phyloP scores from a whole-genome alignment of 2,329 filamentous ascomycete species.

The Colletotrichum cuscutae region DNA sequence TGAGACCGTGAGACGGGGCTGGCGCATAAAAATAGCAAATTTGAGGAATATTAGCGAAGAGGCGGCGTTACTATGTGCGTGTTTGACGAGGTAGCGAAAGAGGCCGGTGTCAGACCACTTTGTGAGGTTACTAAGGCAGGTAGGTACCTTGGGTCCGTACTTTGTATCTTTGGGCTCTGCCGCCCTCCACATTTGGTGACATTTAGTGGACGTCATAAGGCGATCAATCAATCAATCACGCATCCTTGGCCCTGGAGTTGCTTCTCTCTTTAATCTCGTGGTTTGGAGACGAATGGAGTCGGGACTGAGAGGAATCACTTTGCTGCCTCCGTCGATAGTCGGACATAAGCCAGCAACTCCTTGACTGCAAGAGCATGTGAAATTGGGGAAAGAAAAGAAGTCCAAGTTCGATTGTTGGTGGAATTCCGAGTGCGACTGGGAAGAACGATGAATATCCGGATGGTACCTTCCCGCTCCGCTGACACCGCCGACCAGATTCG shows the following conservation, averaged over 20 bases:
- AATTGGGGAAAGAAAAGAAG: not conserved
- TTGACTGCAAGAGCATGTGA: not conserved
- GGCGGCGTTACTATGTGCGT: conserved; percentile 15
- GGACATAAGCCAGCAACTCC: not conserved
- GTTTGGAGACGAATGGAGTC: not conserved
- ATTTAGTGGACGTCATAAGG: conserved; percentile 21
- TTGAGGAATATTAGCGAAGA: conserved; percentile 6
- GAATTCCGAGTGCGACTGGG: not conserved
- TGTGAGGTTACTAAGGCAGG: not conserved
- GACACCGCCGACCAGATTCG: conserved; percentile 14
- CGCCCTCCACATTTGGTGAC: conserved; percentile 7
- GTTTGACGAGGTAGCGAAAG: conserved; percentile 10
- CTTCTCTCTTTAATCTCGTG: not conserved
- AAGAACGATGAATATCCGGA: not conserved
- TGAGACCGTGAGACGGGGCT: not conserved
- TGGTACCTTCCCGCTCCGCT: conserved; percentile 18
- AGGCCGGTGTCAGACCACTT: conserved; percentile 28
- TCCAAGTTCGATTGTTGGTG: not conserved
- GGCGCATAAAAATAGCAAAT: conserved; percentile 25
- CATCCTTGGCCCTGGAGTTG: not conserved
- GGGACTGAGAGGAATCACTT: not conserved
- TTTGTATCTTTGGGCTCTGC: too few relatives aligned
- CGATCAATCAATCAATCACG: not conserved
- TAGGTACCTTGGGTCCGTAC: not conserved
- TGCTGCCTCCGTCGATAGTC: not conserved